A percentile compares a stretch with the other conserved stretches of the same genome.
phyloP scores from a whole-genome alignment of 1,284 basidiomycete species.

The Leccinum ambiguum region DNA sequence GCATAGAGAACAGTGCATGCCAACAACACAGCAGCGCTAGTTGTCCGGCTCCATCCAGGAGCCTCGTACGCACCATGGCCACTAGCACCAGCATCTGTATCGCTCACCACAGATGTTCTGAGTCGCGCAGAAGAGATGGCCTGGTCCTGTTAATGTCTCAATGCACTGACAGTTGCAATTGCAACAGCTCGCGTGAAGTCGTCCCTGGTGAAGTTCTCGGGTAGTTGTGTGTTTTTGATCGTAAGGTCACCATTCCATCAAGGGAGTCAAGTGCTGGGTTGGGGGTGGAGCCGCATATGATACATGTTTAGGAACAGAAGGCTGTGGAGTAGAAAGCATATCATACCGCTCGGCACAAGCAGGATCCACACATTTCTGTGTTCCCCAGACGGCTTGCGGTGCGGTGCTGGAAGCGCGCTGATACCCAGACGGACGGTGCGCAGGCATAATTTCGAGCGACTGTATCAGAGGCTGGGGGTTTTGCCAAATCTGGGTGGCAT shows the following conservation, averaged over 20 bases:
- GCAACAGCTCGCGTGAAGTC: conserved; percentile 91
- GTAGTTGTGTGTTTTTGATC: conserved; percentile 63
- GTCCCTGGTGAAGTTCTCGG: conserved; percentile 73
- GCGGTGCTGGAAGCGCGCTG: conserved; percentile 35
- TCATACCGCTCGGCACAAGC: conserved; percentile 34
- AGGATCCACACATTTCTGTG: conserved; percentile 46
- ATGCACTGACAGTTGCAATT: conserved; percentile 76
- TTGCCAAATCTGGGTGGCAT: conserved; percentile 99
- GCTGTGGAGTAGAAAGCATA: conserved; percentile 39
- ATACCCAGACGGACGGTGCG: conserved; percentile 71
- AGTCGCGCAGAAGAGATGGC: conserved; percentile 46
- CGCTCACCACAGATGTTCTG: conserved; percentile 33
- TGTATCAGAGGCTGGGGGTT: conserved; percentile 89
- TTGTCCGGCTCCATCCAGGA: conserved; percentile 90
- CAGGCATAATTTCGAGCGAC: conserved; percentile 55
- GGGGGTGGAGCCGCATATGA: conserved; percentile 53
- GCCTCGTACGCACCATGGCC: conserved; percentile 90
- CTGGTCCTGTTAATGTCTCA: conserved; percentile 71
- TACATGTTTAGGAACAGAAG: conserved; percentile 39
- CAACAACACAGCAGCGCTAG: conserved; percentile 85
- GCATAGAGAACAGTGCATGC: conserved; percentile 94
- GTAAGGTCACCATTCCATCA: conserved; percentile 76
- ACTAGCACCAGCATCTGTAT: conserved; percentile 44
- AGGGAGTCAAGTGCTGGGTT: conserved; percentile 55
- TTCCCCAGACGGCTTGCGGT: conserved; percentile 29